Evolutionary conservation across 495 filamentous ascomycete genomes (phyloP).

Genomic region (Letharia columbiana): DNA sequence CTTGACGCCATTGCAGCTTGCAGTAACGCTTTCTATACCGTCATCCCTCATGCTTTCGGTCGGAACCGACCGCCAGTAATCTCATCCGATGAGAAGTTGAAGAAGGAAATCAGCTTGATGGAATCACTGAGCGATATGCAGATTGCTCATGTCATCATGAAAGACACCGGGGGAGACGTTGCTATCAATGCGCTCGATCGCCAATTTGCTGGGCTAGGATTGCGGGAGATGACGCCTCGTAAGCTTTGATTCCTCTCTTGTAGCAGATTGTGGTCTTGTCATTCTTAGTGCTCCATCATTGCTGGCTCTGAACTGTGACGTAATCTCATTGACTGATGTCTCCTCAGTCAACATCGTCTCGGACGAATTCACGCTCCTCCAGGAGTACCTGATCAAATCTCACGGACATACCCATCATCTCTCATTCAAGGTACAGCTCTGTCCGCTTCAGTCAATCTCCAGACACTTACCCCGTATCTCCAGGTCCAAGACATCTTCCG

Average conservation of each 20-base stretch:
- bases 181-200: slow-evolving; percentile 50
- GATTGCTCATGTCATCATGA: slow-evolving; percentile 62
- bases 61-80: slow-evolving; percentile 61
- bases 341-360: slow-evolving; percentile 41
- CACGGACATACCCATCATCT: slow-evolving; percentile 52
- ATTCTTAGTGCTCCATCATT: background rate
- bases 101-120: slow-evolving; percentile 63
- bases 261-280: background rate
- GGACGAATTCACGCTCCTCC: slow-evolving; percentile 53
- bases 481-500: slow-evolving; percentile 65
- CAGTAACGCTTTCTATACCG: slow-evolving; percentile 64
- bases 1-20: slow-evolving; percentile 42
- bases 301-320: background rate
- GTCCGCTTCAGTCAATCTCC: background rate
- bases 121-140: slow-evolving; percentile 61
- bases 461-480: slow-evolving; percentile 6
- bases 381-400: slow-evolving; percentile 54
- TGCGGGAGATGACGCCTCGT: slow-evolving; percentile 62
- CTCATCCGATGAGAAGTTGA: slow-evolving; percentile 40
- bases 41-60: slow-evolving; percentile 73
- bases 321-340: background rate
- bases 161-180: slow-evolving; percentile 38
- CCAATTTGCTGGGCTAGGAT: slow-evolving; percentile 56
- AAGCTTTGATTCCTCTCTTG: slow-evolving; percentile 18
- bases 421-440: slow-evolving; percentile 34